Evolutionary conservation across 2,329 filamentous ascomycete genomes (phyloP), one percentile per base, ranked within the genome.

Genomic region (Karstenula rhodostoma): DNA sequence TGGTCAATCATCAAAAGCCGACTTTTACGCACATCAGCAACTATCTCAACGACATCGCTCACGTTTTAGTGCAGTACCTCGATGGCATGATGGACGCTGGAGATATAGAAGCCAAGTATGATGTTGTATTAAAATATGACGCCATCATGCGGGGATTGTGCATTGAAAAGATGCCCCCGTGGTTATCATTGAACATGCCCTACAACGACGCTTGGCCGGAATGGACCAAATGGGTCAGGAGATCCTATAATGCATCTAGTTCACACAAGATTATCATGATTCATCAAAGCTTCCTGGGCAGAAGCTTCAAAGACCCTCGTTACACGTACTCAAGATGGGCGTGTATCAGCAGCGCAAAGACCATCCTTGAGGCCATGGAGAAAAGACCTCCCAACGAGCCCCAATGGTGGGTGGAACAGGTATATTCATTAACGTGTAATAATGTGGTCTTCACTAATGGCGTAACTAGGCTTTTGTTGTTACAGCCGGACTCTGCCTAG

Each of bases 231-330:
- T 81, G 79, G 79, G 79, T 78, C 1, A 71, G 77, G 56, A 72
- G 75, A 44, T 68, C 77, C 29, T 67, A 80, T 17, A 74, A 77
- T 9, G 76, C 80, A 17, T 79, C 77, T 29, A 68, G 72, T 10
- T 74, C 75, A 9, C 80, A 82, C 42, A 82, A 82, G 58, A 76
- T 80, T n/a, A 81, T 82, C 60, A 81, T 81, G 80, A 74, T 80
- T 5, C 78, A 81, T 55, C 74, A 81, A 46, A 77, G 75, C 42
- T 82, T 81, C 56, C 64, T 82, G 2, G 77, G 77, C 42, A 68
- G 73, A 43, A 80, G 79, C 51, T 81, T 82, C 62, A 78, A 76
- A 3, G 78, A 79, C 43, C 71, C 71, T 1, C 74, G 77, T n/a
- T 82, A 79, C 56, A 74, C 73, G 3, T 79, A 81, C 57, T 81